A percentile compares a stretch with the other conserved stretches of the same genome.
Conservation (phyloP, 1,284 basidiomycete genomes). For the Moesziomyces sp. region DNA sequence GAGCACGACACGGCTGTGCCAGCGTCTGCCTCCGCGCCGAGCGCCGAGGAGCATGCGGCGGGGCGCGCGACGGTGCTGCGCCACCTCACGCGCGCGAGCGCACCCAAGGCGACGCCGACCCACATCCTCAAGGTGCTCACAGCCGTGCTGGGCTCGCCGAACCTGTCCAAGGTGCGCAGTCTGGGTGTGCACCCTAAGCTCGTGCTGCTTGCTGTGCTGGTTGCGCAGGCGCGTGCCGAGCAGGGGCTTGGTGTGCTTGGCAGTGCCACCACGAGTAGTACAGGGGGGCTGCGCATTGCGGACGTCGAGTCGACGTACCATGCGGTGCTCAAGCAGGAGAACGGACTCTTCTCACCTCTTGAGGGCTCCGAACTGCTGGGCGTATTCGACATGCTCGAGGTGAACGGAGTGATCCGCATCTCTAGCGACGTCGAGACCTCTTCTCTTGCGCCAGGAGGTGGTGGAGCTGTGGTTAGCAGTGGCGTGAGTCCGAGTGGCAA, state of each 20-base stretch:
- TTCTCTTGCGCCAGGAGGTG: background rate
- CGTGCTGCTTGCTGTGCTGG: slow-evolving; percentile 56
- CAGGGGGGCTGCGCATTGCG: slow-evolving; percentile 32
- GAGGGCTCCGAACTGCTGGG: slow-evolving; percentile 62
- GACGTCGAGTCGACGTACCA: slow-evolving; percentile 61
- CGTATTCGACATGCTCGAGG: slow-evolving; percentile 63
- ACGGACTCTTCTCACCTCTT: slow-evolving; percentile 49
- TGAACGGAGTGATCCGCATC: slow-evolving; percentile 59
- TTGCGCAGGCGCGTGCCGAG: slow-evolving; percentile 45
- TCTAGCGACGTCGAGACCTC: slow-evolving; percentile 32
- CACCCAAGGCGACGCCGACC: slow-evolving; percentile 59
- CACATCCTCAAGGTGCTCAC: slow-evolving; percentile 65
- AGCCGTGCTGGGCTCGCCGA: slow-evolving; percentile 59
- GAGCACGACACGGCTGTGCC: no score
- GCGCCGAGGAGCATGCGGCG: slow-evolving; percentile 6
- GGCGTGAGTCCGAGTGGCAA: slow-evolving; percentile 56
- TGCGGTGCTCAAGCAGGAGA: slow-evolving; percentile 51
- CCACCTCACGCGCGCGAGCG: slow-evolving; percentile 46
- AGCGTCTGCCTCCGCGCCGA: background rate
- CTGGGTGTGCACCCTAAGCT: slow-evolving; percentile 65
- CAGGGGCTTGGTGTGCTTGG: slow-evolving; percentile 43
- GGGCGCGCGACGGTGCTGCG: slow-evolving; percentile 34
- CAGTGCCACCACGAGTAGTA: slow-evolving; percentile 5
- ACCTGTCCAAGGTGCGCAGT: slow-evolving; percentile 56
- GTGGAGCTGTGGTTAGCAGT: slow-evolving; percentile 2